phyloP scores from a whole-genome alignment of 768 basidiomycete species.

The Rhizopogon salebrosus region DNA sequence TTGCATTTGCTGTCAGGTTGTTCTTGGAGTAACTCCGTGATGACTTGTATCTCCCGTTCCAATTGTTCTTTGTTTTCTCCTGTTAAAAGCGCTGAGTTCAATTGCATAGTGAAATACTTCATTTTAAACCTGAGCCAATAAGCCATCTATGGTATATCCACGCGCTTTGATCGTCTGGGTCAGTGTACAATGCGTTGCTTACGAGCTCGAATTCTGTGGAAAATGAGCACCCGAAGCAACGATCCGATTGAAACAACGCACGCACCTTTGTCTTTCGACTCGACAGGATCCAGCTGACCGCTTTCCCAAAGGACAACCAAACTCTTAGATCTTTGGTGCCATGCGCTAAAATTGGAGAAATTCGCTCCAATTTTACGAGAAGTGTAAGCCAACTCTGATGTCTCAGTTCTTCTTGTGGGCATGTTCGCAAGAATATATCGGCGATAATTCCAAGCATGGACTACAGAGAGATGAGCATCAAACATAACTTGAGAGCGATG shows the following conservation, averaged over 20 bases:
- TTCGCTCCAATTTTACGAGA: constrained; percentile 87
- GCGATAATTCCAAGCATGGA: constrained; percentile 93
- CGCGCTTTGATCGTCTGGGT: constrained; percentile 92
- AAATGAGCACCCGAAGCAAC: background rate
- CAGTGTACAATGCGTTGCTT: constrained; percentile 92
- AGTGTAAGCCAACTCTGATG: constrained; percentile 81
- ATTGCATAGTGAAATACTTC: background rate
- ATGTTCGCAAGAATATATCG: constrained; percentile 76
- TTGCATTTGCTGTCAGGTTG: constrained; percentile 92
- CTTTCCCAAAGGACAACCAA: constrained; percentile 59
- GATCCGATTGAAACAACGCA: background rate
- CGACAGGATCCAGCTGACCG: constrained; percentile 44
- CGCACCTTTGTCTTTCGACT: constrained; percentile 68
- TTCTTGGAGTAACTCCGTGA: constrained; percentile 79
- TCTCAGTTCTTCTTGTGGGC: constrained; percentile 49
- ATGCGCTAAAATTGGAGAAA: constrained; percentile 97
- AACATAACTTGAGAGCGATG: background rate
- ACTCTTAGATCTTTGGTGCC: constrained; percentile 94
- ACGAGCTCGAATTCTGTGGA: constrained; percentile 84
- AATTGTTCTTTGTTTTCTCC: constrained; percentile 58
- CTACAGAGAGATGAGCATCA: constrained; percentile 36
- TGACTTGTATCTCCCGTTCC: constrained; percentile 68
- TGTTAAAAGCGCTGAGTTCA: constrained; percentile 17
- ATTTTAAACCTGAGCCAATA: constrained; percentile 62
- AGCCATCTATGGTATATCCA: constrained; percentile 99